phyloP scores from a whole-genome alignment of 345 rosid species.

The Populus deltoides region DNA sequence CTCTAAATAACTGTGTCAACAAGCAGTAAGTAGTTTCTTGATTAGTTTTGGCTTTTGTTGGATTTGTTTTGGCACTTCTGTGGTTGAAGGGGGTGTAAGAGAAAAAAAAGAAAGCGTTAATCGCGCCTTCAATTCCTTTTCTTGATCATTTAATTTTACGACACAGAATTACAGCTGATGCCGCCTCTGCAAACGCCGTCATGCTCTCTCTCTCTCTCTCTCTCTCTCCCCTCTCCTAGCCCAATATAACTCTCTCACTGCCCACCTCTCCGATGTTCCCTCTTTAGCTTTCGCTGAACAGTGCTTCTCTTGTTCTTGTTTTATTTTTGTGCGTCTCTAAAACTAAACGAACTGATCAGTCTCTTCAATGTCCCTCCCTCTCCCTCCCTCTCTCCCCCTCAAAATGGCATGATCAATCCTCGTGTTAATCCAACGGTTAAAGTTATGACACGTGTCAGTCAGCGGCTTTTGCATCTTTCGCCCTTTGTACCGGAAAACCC shows the following conservation, averaged over 20 bases:
- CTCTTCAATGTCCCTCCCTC: slow-evolving; percentile 11
- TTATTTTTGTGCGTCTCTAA: slow-evolving; percentile 9
- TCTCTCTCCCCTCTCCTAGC: slow-evolving; percentile 37
- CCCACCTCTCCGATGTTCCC: slow-evolving; percentile 23
- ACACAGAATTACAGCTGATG: slow-evolving; percentile 39
- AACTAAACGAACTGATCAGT: slow-evolving; percentile 9
- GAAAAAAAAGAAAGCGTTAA: not conserved
- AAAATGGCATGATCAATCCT: slow-evolving; percentile 9
- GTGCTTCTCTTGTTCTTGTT: slow-evolving; percentile 13
- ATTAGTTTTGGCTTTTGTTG: not conserved
- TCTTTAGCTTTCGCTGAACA: slow-evolving; percentile 18
- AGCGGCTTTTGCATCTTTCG: slow-evolving; percentile 5
- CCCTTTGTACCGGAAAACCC: slow-evolving; percentile 53
- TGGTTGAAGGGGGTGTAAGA: not conserved
- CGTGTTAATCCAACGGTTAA: slow-evolving; percentile 31
- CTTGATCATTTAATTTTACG: slow-evolving; percentile 24
- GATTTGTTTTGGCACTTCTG: not conserved
- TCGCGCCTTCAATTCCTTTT: slow-evolving; percentile 9
- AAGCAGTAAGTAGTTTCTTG: not conserved
- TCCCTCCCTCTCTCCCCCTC: not conserved
- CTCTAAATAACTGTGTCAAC: not conserved
- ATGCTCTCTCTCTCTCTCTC: slow-evolving; percentile 38
- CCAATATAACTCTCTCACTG: slow-evolving; percentile 37
- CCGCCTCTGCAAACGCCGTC: slow-evolving; percentile 72
- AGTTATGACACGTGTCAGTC: slow-evolving; percentile 27